Base-by-base conservation (phyloP, 108 stramenopile species). In the Aurantiochytrium sp. region DNA sequence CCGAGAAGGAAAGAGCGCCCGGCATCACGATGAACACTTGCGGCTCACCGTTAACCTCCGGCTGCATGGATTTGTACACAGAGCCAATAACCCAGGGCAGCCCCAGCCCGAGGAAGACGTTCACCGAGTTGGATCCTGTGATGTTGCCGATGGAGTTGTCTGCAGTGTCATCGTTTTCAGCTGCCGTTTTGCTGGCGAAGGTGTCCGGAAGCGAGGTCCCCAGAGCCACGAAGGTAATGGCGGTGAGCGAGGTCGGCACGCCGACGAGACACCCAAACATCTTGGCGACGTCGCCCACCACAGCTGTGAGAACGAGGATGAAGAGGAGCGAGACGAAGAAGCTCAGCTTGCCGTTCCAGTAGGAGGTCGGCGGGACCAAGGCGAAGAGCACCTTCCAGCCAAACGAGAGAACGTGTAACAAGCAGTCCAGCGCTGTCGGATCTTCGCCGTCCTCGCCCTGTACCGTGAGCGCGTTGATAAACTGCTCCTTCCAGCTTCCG, bases 61-160 rank as follows among this genome's bases (percentile, higher is more conserved):
- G n/a, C 31, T 36, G 21, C 8, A 24, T 12, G 68, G 22, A 4
- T 86, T 88, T 89, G 86, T 91, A 86, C 50, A 91, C 36, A 34
- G 89, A 37, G 27, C 88, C 90, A 48, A 91, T 91, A n/a, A 85
- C 30, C 90, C 90, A 91, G 21, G 90, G 90, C 39, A 91, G 68
- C 32, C 90, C 90, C 19, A 91, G 42, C 0, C 90, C 90, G 10
- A 91, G 69, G 73, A 91, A 91, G 27, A 91, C 90, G 52, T 91
- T 91, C 31, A 91, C 90, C n/a, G 86, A 55, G 69, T 91, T 91
- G 37, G 68, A 69, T 4, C 90, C 90, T 1, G 90, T 91, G 68
- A 91, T 69, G 55, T 91, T 91, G 32, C 90, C 90, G 41, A 91
- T 73, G 30, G 89, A 65, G 21, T 86, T 65, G 89, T 91, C 90